Base-by-base conservation (phyloP, 1,284 basidiomycete species). In the Fomitopsis palustris region DNA sequence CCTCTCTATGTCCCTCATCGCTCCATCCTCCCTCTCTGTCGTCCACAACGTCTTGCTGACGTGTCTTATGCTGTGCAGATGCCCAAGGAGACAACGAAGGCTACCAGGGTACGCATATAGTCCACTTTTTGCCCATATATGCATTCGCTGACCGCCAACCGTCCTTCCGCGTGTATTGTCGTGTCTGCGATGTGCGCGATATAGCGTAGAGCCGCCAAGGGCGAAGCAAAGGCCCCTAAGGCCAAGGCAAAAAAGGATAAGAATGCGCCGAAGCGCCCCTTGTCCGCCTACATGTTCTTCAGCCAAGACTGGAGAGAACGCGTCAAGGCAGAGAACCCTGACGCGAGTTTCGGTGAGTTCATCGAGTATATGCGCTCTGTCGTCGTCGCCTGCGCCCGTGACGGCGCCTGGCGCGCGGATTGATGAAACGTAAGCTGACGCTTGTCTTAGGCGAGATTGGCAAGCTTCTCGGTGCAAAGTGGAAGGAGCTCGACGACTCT, bases 271-370 rank as follows among this genome's bases (percentile, higher is more conserved):
- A 96, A 96, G 79, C 86, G 94, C 56, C 90, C 93, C 2, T 83
- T 97, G 56, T 96, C 95, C 55, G 95, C 95, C 57, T 98, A 97
- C 81, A 97, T 98, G 95, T 96, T 96, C 90, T 98, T 98, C 84
- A 90, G 87, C 70, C 93, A 95, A 76, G 95, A 96, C 77, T 92
- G 92, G 89, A 86, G 95, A 72, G 92, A 96, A 77, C 87, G 90
- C 71, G 92, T 98, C 83, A 96, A 96, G 86, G 71, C 84, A 59
- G 96, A 96, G 80, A 97, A 98, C 81, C 93, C 95, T 58, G 93
- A 95, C 61, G 95, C 94, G 39, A 84, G 88, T 61, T 98, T 98
- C 72, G 95, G 95, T 89, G 62, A 59, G 86, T 80, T 1, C 23
- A 12, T 53, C 19, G 52, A 55, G 54, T 58, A 54, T 58, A 47